phyloP scores from a whole-genome alignment of 768 basidiomycete species.

The Boletellus ananas region DNA sequence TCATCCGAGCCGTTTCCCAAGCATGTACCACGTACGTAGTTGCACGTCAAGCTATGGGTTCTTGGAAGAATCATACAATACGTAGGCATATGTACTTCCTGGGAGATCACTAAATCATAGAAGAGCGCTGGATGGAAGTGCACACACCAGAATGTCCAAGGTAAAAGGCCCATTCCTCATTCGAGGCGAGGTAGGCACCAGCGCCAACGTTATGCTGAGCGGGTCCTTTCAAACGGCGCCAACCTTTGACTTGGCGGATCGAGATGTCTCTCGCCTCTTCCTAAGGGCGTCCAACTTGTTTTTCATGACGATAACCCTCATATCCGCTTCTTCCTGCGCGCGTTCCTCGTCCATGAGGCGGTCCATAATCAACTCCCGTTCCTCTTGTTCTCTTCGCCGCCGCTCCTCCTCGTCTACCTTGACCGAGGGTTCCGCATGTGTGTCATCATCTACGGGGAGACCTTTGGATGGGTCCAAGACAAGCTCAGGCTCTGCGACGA shows the following conservation, averaged over 20 bases:
- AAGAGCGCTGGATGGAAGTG: background rate
- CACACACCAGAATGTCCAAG: background rate
- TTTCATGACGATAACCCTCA: constrained; percentile 64
- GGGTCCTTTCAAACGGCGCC: constrained; percentile 12
- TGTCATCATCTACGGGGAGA: constrained; percentile 39
- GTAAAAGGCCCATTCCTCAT: background rate
- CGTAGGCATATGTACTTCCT: background rate
- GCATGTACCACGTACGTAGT: no score
- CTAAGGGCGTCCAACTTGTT: constrained; percentile 58
- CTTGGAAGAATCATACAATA: background rate
- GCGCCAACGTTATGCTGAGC: no score
- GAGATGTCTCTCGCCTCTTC: constrained; percentile 39
- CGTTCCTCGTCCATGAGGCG: constrained; percentile 79
- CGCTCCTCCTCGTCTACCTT: constrained; percentile 36
- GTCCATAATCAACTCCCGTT: constrained; percentile 82
- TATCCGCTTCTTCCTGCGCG: constrained; percentile 85
- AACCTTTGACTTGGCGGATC: constrained; percentile 15
- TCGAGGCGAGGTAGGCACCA: background rate
- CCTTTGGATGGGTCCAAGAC: constrained; percentile 44
- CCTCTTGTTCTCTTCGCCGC: constrained; percentile 59
- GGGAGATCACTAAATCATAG: background rate
- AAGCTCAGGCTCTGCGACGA: constrained; percentile 65
- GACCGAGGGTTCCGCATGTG: constrained; percentile 14
- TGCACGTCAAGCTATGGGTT: no score
- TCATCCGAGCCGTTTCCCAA: no score